Base-by-base conservation (phyloP, 495 filamentous ascomycete species). In the Xylaria castorea region DNA sequence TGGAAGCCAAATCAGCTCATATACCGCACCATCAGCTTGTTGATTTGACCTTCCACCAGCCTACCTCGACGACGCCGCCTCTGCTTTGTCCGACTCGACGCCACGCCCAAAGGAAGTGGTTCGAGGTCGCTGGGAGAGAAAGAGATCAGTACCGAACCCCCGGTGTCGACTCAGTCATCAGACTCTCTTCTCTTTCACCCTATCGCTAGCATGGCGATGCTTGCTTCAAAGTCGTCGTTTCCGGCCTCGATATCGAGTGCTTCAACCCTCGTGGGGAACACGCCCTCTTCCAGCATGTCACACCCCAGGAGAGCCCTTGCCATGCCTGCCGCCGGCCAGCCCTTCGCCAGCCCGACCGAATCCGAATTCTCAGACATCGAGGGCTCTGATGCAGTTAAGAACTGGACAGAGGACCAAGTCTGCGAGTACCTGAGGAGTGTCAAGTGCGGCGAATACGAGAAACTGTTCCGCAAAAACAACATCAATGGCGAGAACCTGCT, bases 401-500 rank as follows among this genome's bases (percentile, higher is more conserved):
- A 87, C 77, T 99, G 96, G 96, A 93, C 97, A 80, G 96, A 98
- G 83, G 92, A 93, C 73, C 89, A 89, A 74, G 96, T 99, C 6
- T 91, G 91, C 71, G 91, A 96, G 30, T 99, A 97, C 90, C 86
- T 99, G 60, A 85, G 91, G 74, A 94, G 90, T 75, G 93, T 98
- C 75, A 94, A 95, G 74, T 98, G 94, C 79, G 89, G 90, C 65
- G 93, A 99, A 78, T 98, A 99, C 82, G 94, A 97, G 78, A 89
- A 92, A 72, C 81, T 98, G 38, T 99, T 99, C 77, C 91, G 91
- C 85, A 90, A 89, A 71, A 97, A 99, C 77, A 92, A 98, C 78
- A 97, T 99, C 84, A 98, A 94, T 77, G 96, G 96, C 67, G 94
- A 97, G 81, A 97, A 97, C 77, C 85, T 99, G 53, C 87, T 99